These are phyloP conservation scores for Bruguiera gymnorhiza DNA, from an alignment of 345 rosid species.

Conservation along the genomic window DNA sequence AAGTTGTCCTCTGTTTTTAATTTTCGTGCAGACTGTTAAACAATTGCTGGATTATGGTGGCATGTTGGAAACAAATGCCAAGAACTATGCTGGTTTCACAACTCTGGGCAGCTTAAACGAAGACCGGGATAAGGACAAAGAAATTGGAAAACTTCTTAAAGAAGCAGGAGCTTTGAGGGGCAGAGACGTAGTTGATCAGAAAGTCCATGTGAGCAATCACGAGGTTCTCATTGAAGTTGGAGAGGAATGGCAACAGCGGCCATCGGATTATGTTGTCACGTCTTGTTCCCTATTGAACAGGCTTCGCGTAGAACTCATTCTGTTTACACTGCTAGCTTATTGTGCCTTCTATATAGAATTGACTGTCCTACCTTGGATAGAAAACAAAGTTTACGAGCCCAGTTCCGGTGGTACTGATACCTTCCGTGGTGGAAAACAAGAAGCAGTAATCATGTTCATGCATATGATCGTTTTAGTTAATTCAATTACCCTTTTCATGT, in stretches of 20 bases:
- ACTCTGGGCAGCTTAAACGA: background rate
- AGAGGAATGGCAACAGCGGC: background rate
- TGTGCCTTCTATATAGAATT: background rate
- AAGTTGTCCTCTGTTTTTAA: background rate
- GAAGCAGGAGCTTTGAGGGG: background rate
- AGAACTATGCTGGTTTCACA: background rate
- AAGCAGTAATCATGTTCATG: background rate
- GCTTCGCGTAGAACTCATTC: background rate
- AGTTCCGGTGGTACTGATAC: background rate
- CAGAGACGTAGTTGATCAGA: background rate
- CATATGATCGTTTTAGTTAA: background rate
- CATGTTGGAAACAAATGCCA: background rate
- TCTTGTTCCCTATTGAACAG: background rate
- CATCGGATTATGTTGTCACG: background rate
- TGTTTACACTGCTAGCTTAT: background rate
- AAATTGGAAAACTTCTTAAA: background rate
- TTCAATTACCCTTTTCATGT: slow-evolving; percentile 11
- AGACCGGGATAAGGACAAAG: background rate
- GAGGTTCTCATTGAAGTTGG: no score
- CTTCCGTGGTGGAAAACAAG: background rate
- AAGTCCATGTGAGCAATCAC: no score
- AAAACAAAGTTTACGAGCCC: background rate
- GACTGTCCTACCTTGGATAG: background rate
- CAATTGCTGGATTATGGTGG: background rate
- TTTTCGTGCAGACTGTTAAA: background rate